A percentile compares a stretch with the other conserved stretches of the same genome.
These are phyloP conservation scores for Bipolaris zeicola DNA, from an alignment of 2,329 filamentous ascomycete genomes.

Conservation along the genomic window DNA sequence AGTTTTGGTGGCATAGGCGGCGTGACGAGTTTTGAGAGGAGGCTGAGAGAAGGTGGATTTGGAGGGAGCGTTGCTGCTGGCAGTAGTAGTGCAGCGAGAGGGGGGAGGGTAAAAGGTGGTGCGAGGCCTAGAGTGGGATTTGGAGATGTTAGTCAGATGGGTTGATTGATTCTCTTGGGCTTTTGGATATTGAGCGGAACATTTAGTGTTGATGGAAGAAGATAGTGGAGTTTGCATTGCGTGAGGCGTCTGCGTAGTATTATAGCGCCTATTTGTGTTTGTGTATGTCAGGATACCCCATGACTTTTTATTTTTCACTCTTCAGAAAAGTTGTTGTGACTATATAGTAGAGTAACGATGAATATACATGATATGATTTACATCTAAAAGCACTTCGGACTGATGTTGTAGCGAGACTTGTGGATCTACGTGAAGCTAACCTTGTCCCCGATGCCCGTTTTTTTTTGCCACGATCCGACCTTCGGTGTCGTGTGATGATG, in stretches of 20 bases:
- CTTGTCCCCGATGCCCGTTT: neutral
- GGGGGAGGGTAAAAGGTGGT: neutral
- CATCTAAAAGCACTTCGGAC: neutral
- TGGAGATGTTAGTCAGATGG: constrained; percentile 14
- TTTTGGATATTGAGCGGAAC: neutral
- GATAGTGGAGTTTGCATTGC: neutral
- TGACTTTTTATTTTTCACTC: neutral
- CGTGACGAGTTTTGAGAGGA: constrained; percentile 43
- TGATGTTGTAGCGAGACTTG: neutral
- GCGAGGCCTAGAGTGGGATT: constrained; percentile 2
- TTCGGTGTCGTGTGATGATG: neutral
- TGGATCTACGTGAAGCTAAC: neutral
- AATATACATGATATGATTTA: neutral
- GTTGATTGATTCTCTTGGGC: neutral
- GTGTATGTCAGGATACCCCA: neutral
- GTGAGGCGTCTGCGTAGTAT: neutral
- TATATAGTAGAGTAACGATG: neutral
- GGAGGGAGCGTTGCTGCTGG: constrained; percentile 17
- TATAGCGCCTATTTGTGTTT: neutral
- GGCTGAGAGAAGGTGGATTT: constrained; percentile 41
- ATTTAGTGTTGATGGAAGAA: neutral
- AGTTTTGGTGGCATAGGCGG: constrained; percentile 12
- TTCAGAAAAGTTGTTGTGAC: neutral
- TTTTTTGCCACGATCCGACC: neutral
- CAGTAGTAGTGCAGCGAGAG: neutral